Evolutionary conservation across 129 eudicot genomes (phyloP).

Genomic region (Artemisia annua): DNA sequence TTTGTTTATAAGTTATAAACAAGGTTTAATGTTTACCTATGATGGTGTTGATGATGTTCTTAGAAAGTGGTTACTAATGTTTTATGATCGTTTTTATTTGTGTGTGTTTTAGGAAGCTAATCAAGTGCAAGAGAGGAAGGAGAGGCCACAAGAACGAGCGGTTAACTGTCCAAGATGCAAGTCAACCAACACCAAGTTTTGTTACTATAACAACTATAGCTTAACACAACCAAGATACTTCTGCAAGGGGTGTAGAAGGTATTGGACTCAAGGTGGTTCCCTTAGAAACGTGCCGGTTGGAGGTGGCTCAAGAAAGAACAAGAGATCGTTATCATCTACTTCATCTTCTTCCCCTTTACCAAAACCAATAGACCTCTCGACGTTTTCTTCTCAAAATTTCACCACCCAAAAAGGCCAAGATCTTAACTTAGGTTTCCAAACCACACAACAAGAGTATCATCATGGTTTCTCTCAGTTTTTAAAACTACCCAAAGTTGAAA

Average conservation of each 20-base stretch:
- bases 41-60: background rate
- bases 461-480: slow-evolving; percentile 16
- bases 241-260: slow-evolving; percentile 14
- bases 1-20: background rate
- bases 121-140: slow-evolving; percentile 15
- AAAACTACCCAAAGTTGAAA: slow-evolving; percentile 8
- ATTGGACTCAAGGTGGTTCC: slow-evolving; percentile 21
- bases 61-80: background rate
- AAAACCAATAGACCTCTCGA: background rate
- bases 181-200: slow-evolving; percentile 20
- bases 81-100: background rate
- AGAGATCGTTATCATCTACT: slow-evolving; percentile 3
- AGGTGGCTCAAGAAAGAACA: slow-evolving; percentile 23
- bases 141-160: slow-evolving; percentile 11
- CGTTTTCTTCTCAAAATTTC: background rate
- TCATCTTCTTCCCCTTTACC: background rate
- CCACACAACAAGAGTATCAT: slow-evolving; percentile 11
- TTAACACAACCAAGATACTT: slow-evolving; percentile 14
- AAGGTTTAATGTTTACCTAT: background rate
- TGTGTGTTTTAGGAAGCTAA: background rate
- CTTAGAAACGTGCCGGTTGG: slow-evolving; percentile 21
- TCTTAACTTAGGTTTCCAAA: slow-evolving; percentile 9
- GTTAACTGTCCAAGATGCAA: slow-evolving; percentile 22
- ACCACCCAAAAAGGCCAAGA: background rate
- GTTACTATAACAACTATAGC: slow-evolving; percentile 20